Percentiles rank a stretch among this genome's conserved stretches.
These are phyloP conservation scores for Phaeoacremonium minimum DNA, from an alignment of 2,329 filamentous ascomycete species.

Conservation along the genomic window DNA sequence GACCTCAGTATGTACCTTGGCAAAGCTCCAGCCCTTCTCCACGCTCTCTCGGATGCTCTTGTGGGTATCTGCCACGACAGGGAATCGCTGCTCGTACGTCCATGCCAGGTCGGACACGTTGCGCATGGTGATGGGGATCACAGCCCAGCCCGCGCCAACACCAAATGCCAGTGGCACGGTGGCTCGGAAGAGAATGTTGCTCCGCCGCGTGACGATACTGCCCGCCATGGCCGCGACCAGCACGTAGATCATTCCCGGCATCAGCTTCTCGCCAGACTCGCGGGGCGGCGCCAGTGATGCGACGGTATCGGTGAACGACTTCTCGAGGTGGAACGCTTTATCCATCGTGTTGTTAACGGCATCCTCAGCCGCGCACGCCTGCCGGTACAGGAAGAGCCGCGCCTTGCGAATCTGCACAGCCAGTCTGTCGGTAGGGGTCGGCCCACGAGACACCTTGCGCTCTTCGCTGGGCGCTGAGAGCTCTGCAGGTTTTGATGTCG, in stretches of 20 bases:
- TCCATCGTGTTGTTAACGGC: slow-evolving; percentile 79
- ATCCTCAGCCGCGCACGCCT: slow-evolving; percentile 73
- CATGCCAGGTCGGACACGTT: slow-evolving; percentile 85
- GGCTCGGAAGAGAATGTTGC: slow-evolving; percentile 77
- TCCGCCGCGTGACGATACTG: slow-evolving; percentile 83
- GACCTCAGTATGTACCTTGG: slow-evolving; percentile 69
- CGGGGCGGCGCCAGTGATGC: slow-evolving; percentile 82
- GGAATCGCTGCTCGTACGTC: slow-evolving; percentile 89
- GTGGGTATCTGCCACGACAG: slow-evolving; percentile 78
- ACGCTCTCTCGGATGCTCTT: slow-evolving; percentile 65
- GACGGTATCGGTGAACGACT: slow-evolving; percentile 83
- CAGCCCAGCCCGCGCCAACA: slow-evolving; percentile 75
- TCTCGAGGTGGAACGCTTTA: slow-evolving; percentile 77
- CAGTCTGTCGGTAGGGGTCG: slow-evolving; percentile 85
- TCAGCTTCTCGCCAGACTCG: slow-evolving; percentile 80
- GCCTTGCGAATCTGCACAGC: slow-evolving; percentile 75
- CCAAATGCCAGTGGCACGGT: slow-evolving; percentile 75
- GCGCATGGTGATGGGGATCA: slow-evolving; percentile 83
- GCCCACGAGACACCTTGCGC: slow-evolving; percentile 35
- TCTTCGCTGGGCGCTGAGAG: slow-evolving; percentile 20
- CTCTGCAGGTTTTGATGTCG: slow-evolving; percentile 24
- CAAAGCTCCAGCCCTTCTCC: slow-evolving; percentile 66
- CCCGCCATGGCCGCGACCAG: slow-evolving; percentile 93
- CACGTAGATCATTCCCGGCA: slow-evolving; percentile 89
- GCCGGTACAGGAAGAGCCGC: slow-evolving; percentile 74